Evolutionary conservation across 1,284 basidiomycete genomes (phyloP), one percentile per base, ranked within the genome.

Genomic region (Naganishia sp.): DNA sequence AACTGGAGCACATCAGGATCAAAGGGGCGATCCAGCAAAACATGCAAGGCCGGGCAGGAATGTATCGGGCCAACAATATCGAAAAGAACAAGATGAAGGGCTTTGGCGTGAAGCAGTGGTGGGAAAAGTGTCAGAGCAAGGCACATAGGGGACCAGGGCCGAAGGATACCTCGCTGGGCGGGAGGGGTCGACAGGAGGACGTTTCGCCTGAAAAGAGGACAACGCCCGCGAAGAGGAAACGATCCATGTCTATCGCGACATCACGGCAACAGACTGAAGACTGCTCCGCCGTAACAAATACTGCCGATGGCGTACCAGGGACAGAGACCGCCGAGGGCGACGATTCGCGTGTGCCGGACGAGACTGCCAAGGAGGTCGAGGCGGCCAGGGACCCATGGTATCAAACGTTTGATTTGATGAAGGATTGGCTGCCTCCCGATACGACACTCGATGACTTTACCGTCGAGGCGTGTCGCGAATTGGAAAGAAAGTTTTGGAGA

Each of bases 401-500:
- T 49, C 81, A 87, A 55, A 79, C 80, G 0, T 92, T 92, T 72
- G 85, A 90, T 64, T 87, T 89, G 0, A 81, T 83, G 48, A 81
- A 81, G 9, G 86, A 87, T 66, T 94, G 92, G 91, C 80, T 94
- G 2, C 92, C 92, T 2, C 81, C 84, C 1, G 85, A 86, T 56
- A 92, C 89, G 0, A 82, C 80, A 1, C 75, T 86, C 0, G 80
- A 83, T 16, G 92, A 95, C 75, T 97, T 92, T 72, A 92, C 90
- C 0, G 83, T 85, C 2, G 90, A 92, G 68, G 90, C 90, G 64
- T 97, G 94, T 77, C 85, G 86, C 68, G 87, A 89, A 69, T 85
- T 99, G 33, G 95, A 98, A 80, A 84, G 91, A 54, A 86, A 90
- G 68, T 98, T 89, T 78, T 99, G 96, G 95, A 85, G 93, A 65